Base-by-base conservation (phyloP, 192 early-diverging fungal genomes). In the Chytriomyces confervae region DNA sequence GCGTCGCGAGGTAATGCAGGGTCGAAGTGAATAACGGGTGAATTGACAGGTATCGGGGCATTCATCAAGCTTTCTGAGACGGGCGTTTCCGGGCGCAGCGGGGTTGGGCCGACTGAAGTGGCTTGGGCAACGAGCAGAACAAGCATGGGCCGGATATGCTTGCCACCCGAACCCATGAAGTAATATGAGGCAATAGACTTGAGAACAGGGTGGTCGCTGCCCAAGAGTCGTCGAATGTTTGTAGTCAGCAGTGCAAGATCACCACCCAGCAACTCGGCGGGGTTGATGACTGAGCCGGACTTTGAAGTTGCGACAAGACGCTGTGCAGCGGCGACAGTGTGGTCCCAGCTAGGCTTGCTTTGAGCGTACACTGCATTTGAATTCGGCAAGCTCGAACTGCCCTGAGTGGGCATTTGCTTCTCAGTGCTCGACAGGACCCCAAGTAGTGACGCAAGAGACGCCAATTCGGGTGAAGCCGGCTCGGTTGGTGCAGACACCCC, bases 61-160 rank as follows among this genome's bases (percentile, higher is more conserved):
- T 80, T 62, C 36, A 80, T 76, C 18, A 16, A 8, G 6, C 18
- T 13, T n/a, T 20, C 44, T 9, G 57, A 62, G 18, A 74, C 60
- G 27, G 53, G 20, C 8, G 50, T 43, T 48, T 7, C 7, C 1
- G 47, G 11, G 47, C 23, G 51, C 45, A 29, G n/a, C 50, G 63
- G 10, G 63, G 46, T 67, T 62, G 62, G 49, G 11, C 50, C 46
- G n/a, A 66, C 10, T n/a, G 50, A 47, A 7, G 50, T 16, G 5
- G 97, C 97, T 81, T 94, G 91, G 8, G 95, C 90, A 48, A 97
- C 89, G 53, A 99, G 89, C 50, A 97, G 86, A 16, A 99, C 95
- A 49, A 99, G 79, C 60, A 99, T 81, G 8, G 97, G 97, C 44
- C 97, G 90, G 43, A 99, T 91, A 79, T 95, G 94, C 80, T 99